Percentiles rank a stretch among this genome's conserved stretches.
phyloP scores from a whole-genome alignment of 2,329 filamentous ascomycete genomes.

The Zasmidium citrigriseum region DNA sequence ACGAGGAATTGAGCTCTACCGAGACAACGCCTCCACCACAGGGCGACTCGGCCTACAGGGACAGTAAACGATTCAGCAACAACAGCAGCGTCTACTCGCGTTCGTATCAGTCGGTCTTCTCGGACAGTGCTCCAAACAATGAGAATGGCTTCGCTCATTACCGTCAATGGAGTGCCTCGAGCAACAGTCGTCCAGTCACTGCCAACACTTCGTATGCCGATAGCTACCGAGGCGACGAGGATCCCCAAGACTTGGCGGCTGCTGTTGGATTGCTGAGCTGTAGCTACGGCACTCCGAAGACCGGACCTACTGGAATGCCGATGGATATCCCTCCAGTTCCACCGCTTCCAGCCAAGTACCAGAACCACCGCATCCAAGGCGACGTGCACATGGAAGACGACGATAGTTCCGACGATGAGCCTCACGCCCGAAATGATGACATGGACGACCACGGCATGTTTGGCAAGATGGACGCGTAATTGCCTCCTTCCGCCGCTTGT shows the following conservation, averaged over 20 bases:
- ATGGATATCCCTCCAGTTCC: constrained; percentile 84
- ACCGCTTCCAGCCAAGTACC: constrained; percentile 77
- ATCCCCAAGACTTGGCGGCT: constrained; percentile 84
- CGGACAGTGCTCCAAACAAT: constrained; percentile 57
- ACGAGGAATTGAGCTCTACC: constrained; percentile 77
- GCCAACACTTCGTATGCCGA: constrained; percentile 62
- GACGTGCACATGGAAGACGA: constrained; percentile 57
- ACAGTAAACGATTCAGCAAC: constrained; percentile 49
- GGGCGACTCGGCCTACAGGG: constrained; percentile 58
- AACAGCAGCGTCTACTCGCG: constrained; percentile 61
- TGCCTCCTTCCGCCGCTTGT: constrained; percentile 2
- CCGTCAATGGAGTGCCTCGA: constrained; percentile 68
- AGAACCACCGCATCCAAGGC: constrained; percentile 45
- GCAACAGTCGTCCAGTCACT: constrained; percentile 74
- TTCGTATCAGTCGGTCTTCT: constrained; percentile 76
- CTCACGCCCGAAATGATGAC: constrained; percentile 66
- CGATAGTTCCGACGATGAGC: constrained; percentile 49
- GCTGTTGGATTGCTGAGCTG: constrained; percentile 88
- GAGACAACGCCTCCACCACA: constrained; percentile 91
- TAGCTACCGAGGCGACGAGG: constrained; percentile 71
- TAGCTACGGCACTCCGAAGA: constrained; percentile 81
- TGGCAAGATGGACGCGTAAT: constrained; percentile 87
- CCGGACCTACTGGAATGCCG: constrained; percentile 62
- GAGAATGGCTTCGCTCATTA: constrained; percentile 58
- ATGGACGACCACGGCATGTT: constrained; percentile 90